Conservation (phyloP, 1,284 basidiomycete genomes). For the Austroboletus novae-zelandiae region DNA sequence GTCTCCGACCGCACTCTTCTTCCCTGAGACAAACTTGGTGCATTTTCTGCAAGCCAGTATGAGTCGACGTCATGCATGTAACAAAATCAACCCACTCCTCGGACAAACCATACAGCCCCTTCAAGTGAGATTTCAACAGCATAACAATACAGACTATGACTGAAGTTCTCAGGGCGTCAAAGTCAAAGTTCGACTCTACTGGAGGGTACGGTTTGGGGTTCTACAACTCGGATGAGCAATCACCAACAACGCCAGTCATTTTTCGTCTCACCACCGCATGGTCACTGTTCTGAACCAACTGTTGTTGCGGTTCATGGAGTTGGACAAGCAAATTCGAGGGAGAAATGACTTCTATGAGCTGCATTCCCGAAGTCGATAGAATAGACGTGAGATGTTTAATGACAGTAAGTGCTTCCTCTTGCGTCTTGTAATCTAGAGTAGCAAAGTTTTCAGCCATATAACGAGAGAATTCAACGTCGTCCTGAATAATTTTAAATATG, state of each 20-base stretch:
- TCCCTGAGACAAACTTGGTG: slow-evolving; percentile 77
- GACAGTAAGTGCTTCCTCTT: slow-evolving; percentile 88
- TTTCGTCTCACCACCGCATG: slow-evolving; percentile 8
- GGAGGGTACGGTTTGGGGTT: slow-evolving; percentile 3
- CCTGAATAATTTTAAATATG: slow-evolving; percentile 39
- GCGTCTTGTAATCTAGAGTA: slow-evolving; percentile 89
- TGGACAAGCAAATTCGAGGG: slow-evolving; percentile 68
- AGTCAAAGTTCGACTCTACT: slow-evolving; percentile 23
- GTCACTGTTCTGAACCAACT: slow-evolving; percentile 9
- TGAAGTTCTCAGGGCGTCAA: slow-evolving; percentile 58
- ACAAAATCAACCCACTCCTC: slow-evolving; percentile 65
- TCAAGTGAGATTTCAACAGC: slow-evolving; percentile 81
- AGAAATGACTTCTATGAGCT: slow-evolving; percentile 67
- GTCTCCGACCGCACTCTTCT: slow-evolving; percentile 85
- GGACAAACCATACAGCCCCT: slow-evolving; percentile 75
- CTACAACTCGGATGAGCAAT: slow-evolving; percentile 11
- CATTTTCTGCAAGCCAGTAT: slow-evolving; percentile 65
- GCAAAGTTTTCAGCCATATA: slow-evolving; percentile 96
- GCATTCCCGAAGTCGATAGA: slow-evolving; percentile 83
- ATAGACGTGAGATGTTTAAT: slow-evolving; percentile 79
- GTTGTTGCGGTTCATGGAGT: slow-evolving; percentile 40
- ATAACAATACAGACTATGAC: slow-evolving; percentile 79
- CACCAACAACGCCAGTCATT: neutral
- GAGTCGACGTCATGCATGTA: slow-evolving; percentile 8
- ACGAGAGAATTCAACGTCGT: slow-evolving; percentile 78